Conservation (phyloP, 768 basidiomycete species). For the Boletus huronensis region DNA sequence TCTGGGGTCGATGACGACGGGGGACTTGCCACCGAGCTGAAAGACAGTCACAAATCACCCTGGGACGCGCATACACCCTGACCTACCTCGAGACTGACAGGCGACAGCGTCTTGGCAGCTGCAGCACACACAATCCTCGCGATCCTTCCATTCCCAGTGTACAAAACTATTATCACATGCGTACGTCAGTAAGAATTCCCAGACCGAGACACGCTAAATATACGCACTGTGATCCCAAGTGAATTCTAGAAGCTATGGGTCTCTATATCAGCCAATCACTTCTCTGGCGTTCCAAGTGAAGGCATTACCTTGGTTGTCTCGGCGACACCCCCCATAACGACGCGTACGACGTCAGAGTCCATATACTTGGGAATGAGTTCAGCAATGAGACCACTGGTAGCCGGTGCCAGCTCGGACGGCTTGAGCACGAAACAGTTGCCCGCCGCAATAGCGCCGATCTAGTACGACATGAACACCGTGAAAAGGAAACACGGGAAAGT, state of each 20-base stretch:
- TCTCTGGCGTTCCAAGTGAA: accelerated
- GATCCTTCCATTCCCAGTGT: constrained; percentile 61
- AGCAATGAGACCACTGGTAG: constrained; percentile 52
- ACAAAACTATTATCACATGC: constrained; percentile 32
- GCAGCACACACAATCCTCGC: constrained; percentile 67
- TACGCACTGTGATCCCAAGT: constrained; percentile 59
- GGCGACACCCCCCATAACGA: constrained; percentile 65
- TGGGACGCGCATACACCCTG: background rate
- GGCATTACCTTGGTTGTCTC: constrained; percentile 54
- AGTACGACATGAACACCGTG: constrained; percentile 15
- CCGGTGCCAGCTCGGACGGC: constrained; percentile 68
- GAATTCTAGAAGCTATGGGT: constrained; percentile 59
- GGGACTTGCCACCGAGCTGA: constrained; percentile 70
- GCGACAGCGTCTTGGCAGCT: constrained; percentile 74
- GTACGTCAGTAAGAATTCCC: background rate
- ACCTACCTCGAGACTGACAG: constrained; percentile 54
- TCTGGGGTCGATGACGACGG: constrained; percentile 67
- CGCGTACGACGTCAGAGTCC: constrained; percentile 58
- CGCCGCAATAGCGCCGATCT: constrained; percentile 72
- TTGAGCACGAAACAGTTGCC: constrained; percentile 73
- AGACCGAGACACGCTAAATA: background rate
- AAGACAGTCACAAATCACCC: background rate
- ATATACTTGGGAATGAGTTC: constrained; percentile 75
- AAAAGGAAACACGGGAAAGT: background rate
- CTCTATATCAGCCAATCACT: background rate